These are phyloP conservation scores for Backusella tuberculispora DNA, from an alignment of 192 early-diverging fungal species.

Conservation along the genomic window DNA sequence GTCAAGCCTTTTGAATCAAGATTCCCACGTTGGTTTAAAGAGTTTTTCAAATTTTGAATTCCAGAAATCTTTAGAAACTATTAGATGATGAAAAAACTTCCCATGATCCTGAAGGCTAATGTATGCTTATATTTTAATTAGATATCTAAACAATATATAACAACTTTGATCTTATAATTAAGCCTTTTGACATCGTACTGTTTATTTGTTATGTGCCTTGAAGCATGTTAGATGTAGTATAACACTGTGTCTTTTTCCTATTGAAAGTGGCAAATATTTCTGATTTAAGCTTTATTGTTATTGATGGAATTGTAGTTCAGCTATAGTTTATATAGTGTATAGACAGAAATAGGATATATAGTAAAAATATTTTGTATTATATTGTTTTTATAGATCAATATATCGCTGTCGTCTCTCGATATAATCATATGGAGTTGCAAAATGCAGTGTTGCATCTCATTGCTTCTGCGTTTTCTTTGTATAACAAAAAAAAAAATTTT, in stretches of 20 bases:
- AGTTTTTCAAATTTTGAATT: too few relatives aligned
- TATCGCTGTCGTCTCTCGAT: background rate
- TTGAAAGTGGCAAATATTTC: background rate
- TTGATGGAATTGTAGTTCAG: background rate
- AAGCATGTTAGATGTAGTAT: background rate
- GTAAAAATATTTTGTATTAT: background rate
- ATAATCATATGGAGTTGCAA: background rate
- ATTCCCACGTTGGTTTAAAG: too few relatives aligned
- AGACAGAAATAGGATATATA: background rate
- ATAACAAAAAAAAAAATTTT: conserved; percentile 6
- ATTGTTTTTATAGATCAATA: background rate
- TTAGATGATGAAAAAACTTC: too few relatives aligned
- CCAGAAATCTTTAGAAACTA: too few relatives aligned
- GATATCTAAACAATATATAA: too few relatives aligned
- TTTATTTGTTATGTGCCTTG: too few relatives aligned
- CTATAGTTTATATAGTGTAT: background rate
- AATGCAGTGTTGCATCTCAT: background rate
- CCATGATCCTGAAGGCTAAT: too few relatives aligned
- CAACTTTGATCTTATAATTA: too few relatives aligned
- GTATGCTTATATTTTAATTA: too few relatives aligned
- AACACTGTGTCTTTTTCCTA: background rate
- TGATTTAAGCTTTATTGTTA: background rate
- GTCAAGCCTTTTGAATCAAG: too few relatives aligned
- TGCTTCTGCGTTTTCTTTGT: background rate
- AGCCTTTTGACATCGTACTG: too few relatives aligned